These are phyloP conservation scores for Panicum virgatum DNA, from an alignment of 202 grass and related monocot species.

Conservation along the genomic window DNA sequence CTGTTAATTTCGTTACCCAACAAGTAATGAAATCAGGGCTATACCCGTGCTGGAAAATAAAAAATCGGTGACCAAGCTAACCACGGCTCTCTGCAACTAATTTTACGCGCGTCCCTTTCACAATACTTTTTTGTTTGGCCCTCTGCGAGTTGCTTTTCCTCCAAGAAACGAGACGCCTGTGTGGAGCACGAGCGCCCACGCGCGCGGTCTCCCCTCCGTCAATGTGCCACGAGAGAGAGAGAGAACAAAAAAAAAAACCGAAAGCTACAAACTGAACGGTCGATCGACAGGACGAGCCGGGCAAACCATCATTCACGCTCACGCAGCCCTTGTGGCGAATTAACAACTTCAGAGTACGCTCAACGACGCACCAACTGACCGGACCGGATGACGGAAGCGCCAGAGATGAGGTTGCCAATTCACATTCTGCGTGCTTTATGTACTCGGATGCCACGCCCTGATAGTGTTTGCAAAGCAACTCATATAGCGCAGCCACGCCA, in stretches of 20 bases:
- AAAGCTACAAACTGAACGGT: neutral
- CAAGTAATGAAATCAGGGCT: too few relatives aligned
- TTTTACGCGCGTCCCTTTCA: neutral
- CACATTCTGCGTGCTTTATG: conserved; percentile 23
- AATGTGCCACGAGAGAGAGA: neutral
- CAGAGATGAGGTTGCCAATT: conserved; percentile 3
- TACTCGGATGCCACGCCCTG: neutral
- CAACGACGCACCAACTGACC: neutral
- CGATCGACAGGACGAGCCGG: too few relatives aligned
- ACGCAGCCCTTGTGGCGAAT: neutral
- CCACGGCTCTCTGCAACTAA: neutral
- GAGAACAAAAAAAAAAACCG: neutral
- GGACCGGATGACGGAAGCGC: neutral
- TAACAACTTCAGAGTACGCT: neutral
- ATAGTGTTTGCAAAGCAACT: neutral
- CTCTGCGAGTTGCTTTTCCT: neutral
- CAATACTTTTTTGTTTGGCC: neutral
- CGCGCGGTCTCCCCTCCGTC: conserved; percentile 15
- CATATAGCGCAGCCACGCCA: conserved; percentile 20
- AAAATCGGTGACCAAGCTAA: neutral
- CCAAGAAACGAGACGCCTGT: conserved; percentile 16
- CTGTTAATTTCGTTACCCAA: too few relatives aligned
- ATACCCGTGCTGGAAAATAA: too few relatives aligned
- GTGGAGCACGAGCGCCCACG: conserved; percentile 29
- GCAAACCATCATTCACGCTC: neutral